Evolutionary conservation across 2,329 filamentous ascomycete species (phyloP), one percentile per base, ranked within the genome.

Genomic region (Colletotrichum euphorbiae): DNA sequence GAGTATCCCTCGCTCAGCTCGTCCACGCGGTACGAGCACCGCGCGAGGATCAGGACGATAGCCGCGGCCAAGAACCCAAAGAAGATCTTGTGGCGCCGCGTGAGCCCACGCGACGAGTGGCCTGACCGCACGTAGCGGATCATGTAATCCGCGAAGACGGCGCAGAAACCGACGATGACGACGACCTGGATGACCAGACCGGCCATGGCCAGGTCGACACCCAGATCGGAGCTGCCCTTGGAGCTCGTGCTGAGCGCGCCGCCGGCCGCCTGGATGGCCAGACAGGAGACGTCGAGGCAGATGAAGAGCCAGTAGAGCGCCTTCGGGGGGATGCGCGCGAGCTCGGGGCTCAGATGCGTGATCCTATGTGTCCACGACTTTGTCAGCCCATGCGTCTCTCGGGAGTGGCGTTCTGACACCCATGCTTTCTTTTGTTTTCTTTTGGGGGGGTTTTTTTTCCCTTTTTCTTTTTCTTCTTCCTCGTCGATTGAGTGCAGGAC

Each of bases 1-100:
- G 5, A 73, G 80, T 89, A 92, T 1, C 90, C 90, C 43, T 89
- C 80, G 69, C 84, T 87, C 68, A 92, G 76, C 77, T 92, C 90
- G 9, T 87, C 87, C 46, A 90, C 87, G 61, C 90, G 83, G 75
- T 89, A 91, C 9, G 86, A 81, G 70, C 86, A 90, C 15, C 90
- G 81, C 4, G 85, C 83, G 43, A 91, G 84, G 71, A 92, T 89
- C 48, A 85, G 79, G 3, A 89, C 57, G 3, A 89, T 87, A 0
- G 88, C 85, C 1, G 86, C 73, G 1, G 78, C 75, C 11, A 90
- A 77, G 50, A 84, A 86, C 2, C 76, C 71, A 12, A 89, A 78
- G 73, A 90, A 91, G n/a, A 78, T 7, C 6, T 73, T 74, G 71
- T 79, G 67, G 12, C 80, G 75, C 0, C 73, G 72, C 1, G 21